Base-by-base conservation (phyloP, 2,329 filamentous ascomycete genomes). In the Colletotrichum eremochloae region DNA sequence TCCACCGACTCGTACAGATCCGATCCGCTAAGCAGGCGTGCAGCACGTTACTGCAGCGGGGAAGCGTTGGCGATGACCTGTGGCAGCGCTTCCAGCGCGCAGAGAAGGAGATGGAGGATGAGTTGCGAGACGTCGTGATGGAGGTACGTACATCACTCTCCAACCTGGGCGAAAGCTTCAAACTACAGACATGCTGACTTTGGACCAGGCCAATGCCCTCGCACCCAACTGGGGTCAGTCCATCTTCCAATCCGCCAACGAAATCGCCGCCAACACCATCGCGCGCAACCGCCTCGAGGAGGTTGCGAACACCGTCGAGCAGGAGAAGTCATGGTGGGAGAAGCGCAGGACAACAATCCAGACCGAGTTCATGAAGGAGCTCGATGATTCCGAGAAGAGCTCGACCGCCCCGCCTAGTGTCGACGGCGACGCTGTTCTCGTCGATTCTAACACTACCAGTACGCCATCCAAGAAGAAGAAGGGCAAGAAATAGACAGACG, bases 181-280 rank as follows among this genome's bases (percentile, higher is more conserved):
- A 67, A 8, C 33, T 29, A 33, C 9, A 31, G 40, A 15, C 18
- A 36, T 36, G 38, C 56, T 65, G 63, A 72, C 24, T 50, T 69
- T 68, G 29, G 67, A 24, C 53, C 76, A 98, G 94, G 96, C 97
- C 78, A 98, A 98, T 81, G 95, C 93, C 29, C 93, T 98, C 75
- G 88, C 90, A 1, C 92, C 94, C 61, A 92, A 92, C 81, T 99
- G 96, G 96, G 96, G 96, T 74, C 92, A 96, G 80, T 91, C 90
- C 68, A 98, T 99, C 81, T 99, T 99, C 89, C 96, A 99, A 83
- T 95, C 94, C 57, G 96, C 96, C 67, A 97, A 97, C 83, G 96
- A 99, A 83, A 98, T 99, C 83, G 91, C 93, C 71, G 92, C 94
- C 79, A 98, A 98, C 84, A 89, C 90, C 53, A 84, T 91, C 58